A percentile compares a stretch with the other conserved stretches of the same genome.
Conservation (phyloP, 1,139 yeast species). For the Suhomyces kunorum region DNA sequence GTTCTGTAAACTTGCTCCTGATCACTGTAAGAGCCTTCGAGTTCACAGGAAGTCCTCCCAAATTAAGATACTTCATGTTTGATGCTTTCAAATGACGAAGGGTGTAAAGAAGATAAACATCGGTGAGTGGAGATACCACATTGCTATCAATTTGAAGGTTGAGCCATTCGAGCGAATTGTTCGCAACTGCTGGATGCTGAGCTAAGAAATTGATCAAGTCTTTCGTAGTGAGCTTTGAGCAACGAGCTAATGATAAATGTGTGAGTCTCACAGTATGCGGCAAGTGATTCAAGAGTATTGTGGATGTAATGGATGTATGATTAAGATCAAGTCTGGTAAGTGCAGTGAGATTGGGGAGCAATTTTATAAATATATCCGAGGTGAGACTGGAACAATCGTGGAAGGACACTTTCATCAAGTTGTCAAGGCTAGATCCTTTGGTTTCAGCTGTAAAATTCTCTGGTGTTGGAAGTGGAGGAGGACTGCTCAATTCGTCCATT, state of each 20-base stretch:
- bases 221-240: slow-evolving; percentile 73
- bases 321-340: slow-evolving; percentile 74
- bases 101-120: slow-evolving; percentile 58
- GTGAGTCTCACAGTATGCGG: slow-evolving; percentile 62
- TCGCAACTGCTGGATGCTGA: slow-evolving; percentile 67
- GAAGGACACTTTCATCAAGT: slow-evolving; percentile 62
- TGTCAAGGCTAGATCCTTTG: slow-evolving; percentile 15
- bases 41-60: slow-evolving; percentile 75
- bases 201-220: slow-evolving; percentile 72
- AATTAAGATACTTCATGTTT: slow-evolving; percentile 56
- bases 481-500: slow-evolving; percentile 9
- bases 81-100: slow-evolving; percentile 56
- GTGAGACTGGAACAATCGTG: slow-evolving; percentile 88
- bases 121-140: slow-evolving; percentile 62
- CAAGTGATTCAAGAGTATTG: slow-evolving; percentile 47
- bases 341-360: slow-evolving; percentile 59
- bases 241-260: slow-evolving; percentile 76
- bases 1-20: slow-evolving; percentile 51
- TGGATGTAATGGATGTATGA: slow-evolving; percentile 74
- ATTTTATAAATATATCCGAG: slow-evolving; percentile 51
- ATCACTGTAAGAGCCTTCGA: slow-evolving; percentile 55
- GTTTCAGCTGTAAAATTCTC: background rate
- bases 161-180: slow-evolving; percentile 67
- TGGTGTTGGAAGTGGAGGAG: slow-evolving; percentile 5
- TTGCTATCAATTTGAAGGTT: slow-evolving; percentile 73